Base-by-base conservation (phyloP, 225 moss, liverwort and hornwort genomes). In the Bryoerythrophyllum caledonicum region DNA sequence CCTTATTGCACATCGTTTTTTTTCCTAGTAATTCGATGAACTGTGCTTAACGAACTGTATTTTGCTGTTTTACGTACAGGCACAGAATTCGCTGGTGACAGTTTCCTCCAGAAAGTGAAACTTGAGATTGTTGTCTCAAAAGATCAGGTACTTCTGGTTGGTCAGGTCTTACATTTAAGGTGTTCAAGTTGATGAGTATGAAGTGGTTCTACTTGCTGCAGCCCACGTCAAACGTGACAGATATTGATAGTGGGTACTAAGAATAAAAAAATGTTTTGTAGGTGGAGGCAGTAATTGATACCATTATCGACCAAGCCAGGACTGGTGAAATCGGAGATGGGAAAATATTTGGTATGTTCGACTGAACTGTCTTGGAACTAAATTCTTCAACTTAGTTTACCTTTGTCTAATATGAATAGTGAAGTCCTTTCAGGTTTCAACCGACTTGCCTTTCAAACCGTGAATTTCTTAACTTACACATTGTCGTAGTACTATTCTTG, bases 261-360 rank as follows among this genome's bases (percentile, higher is more conserved):
- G n/a, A n/a, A n/a, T n/a, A n/a, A n/a, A n/a, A n/a, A n/a, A n/a
- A 71, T 17, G 5, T 58, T 25, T 52, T 66, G 57, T 63, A 93
- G 92, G 97, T 97, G 79, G 94, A 94, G 2, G 87, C 76, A 67
- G 94, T 97, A 2, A 76, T 94, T 48, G 86, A 90, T 32, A 91
- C 89, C 34, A 80, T 97, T 52, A 90, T 93, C 35, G 93, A 89
- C 41, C 74, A 93, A 66, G 91, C 94, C 9, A 86, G 93, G 67
- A 97, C 97, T 44, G 97, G 97, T 46, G 97, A 94, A 82, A 97
- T 97, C 24, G 97, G 96, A 63, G 96, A 97, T 10, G 96, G 96
- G 35, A 97, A 97, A 80, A 87, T 94, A 61, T 97, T 94, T 74
- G 87, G 91, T 92, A 67, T 38, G 77, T 69, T 34, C 53, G 43